Base-by-base conservation (phyloP, 345 rosid genomes). In the Eucalyptus cloeziana region DNA sequence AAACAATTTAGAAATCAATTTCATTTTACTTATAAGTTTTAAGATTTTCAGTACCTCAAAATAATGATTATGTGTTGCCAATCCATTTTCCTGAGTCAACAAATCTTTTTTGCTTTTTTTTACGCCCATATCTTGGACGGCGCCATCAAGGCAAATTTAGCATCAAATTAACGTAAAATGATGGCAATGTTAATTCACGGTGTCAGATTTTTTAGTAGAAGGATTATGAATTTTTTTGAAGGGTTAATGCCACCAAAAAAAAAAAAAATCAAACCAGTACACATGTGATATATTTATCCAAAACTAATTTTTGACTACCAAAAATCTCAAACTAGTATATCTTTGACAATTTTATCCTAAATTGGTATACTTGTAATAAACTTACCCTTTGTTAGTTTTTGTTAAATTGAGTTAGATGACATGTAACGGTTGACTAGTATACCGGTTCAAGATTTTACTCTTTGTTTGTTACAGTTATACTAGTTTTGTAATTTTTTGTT, bases 401-500 rank as follows among this genome's bases (percentile, higher is more conserved):
- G 10, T 52, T 52, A 52, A 52, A 1, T 52, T 8, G 2, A 52
- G 10, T 52, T 52, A 52, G 10, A 21, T 52, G 58, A 21, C 25
- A 52, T 21, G 5, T 52, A 52, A 52, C 0, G 0, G 2, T 52
- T 1, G 10, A 52, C 0, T 52, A 52, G 25, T 8, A 0, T 52
- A 52, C 1, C 2, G 0, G 0, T 52, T 52, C 0, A 2, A 0
- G 25, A 52, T 52, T 51, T 52, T 52, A 52, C 1, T 1, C 24
- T 52, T 2, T 8, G 0, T 52, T 52, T 52, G 10, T 52, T 52
- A 52, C 0, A 52, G 0, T 3, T 52, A 52, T 21, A 52, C 58
- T 52, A 52, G 10, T 52, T 52, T 52, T 19, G 10, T 52, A 52
- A 52, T 52, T 52, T 52, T 21, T 21, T 21, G 2, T 3, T 1